phyloP scores from a whole-genome alignment of 768 basidiomycete species.

The Hortiboletus campestris region DNA sequence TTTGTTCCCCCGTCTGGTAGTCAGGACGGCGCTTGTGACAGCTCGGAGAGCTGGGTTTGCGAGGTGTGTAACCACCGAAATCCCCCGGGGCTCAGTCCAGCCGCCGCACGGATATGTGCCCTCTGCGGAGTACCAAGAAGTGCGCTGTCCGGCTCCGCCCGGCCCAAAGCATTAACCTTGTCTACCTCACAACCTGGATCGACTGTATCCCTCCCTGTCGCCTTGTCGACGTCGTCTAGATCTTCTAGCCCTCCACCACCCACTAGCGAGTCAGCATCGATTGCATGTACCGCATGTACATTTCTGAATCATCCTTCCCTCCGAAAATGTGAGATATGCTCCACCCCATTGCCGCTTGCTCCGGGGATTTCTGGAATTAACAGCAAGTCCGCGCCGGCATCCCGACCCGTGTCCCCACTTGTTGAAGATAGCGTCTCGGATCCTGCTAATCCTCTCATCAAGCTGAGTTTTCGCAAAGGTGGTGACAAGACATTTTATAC shows the following conservation, averaged over 20 bases:
- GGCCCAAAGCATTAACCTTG: constrained; percentile 33
- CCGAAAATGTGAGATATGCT: constrained; percentile 81
- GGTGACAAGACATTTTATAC: constrained; percentile 85
- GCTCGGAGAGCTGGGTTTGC: constrained; percentile 73
- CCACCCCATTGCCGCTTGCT: constrained; percentile 54
- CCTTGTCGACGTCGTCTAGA: constrained; percentile 17
- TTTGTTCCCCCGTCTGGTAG: constrained; percentile 22
- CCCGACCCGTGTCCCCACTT: constrained; percentile 58
- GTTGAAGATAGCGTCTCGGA: constrained; percentile 23
- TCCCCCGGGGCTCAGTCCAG: constrained; percentile 69
- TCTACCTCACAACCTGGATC: constrained; percentile 41
- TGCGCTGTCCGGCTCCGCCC: constrained; percentile 30
- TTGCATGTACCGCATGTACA: constrained; percentile 85
- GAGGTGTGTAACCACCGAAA: constrained; percentile 87
- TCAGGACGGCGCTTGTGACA: constrained; percentile 33
- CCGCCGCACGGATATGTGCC: constrained; percentile 65
- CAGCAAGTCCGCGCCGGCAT: constrained; percentile 62
- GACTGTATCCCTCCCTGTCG: constrained; percentile 32
- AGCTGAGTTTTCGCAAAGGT: constrained; percentile 88
- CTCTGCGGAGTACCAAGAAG: constrained; percentile 79
- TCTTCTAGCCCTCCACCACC: constrained; percentile 21
- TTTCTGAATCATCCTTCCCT: constrained; percentile 85
- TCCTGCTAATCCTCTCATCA: constrained; percentile 51
- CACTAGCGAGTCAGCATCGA: constrained; percentile 29
- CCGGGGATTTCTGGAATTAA: constrained; percentile 20